Conservation (phyloP, 225 moss, liverwort and hornwort species). For the Ulota crispa region DNA sequence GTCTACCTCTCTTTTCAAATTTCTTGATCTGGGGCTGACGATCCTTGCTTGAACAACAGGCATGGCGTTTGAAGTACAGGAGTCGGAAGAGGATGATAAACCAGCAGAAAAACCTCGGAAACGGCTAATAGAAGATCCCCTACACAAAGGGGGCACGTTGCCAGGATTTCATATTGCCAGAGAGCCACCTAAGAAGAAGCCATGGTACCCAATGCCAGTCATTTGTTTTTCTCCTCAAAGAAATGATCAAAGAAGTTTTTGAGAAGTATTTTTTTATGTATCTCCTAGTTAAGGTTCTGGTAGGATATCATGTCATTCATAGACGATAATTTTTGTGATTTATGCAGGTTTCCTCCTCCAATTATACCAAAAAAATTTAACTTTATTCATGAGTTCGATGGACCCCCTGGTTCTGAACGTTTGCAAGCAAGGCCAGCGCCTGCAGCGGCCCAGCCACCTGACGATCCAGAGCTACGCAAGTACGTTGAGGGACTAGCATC, state of each 20-base stretch:
- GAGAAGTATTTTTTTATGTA: background rate
- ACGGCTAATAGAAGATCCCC: constrained; percentile 45
- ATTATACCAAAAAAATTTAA: constrained; percentile 59
- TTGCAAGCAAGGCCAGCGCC: constrained; percentile 59
- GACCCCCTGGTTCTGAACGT: constrained; percentile 50
- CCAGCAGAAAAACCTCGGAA: constrained; percentile 36
- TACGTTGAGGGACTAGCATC: constrained; percentile 80
- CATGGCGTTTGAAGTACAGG: constrained; percentile 62
- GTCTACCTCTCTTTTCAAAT: constrained; percentile 18
- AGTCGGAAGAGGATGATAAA: constrained; percentile 55
- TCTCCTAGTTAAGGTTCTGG: constrained; percentile 9
- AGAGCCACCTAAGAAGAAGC: constrained; percentile 54
- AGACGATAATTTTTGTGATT: constrained; percentile 2
- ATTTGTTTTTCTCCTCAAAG: constrained; percentile 13
- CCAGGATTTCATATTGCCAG: constrained; percentile 67
- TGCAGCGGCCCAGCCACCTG: constrained; percentile 57
- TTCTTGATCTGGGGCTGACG: constrained; percentile 27
- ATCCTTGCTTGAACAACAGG: constrained; percentile 32
- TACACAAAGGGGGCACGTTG: constrained; percentile 55
- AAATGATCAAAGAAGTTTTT: background rate
- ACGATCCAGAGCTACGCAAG: constrained; percentile 58
- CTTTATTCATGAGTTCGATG: constrained; percentile 50
- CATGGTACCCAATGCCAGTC: constrained; percentile 45
- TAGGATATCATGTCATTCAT: constrained; percentile 12
- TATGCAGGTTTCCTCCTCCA: constrained; percentile 70